A percentile compares a stretch with the other conserved stretches of the same genome.
Conservation (phyloP, 164 flowering plant genomes). For the Protea cynaroides region DNA sequence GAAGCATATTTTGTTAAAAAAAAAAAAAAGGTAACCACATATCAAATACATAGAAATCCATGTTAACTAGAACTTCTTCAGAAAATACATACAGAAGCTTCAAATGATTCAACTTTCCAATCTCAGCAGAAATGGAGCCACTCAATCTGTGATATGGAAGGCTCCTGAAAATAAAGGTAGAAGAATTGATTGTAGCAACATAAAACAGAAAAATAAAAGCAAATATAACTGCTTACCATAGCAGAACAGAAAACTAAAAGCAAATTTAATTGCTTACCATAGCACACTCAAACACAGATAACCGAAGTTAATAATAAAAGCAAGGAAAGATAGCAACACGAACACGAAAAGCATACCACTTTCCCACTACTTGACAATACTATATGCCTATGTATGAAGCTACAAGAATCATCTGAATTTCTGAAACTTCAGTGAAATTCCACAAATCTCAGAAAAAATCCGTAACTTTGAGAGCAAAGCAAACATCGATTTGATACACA, state of each 20-base stretch:
- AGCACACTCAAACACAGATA: neutral
- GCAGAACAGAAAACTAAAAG: neutral
- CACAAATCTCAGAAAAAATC: too few species aligned
- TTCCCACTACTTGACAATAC: too few species aligned
- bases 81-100: conserved; percentile 56
- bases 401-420: too few species aligned
- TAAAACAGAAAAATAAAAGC: neutral
- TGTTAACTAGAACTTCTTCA: neutral
- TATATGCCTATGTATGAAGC: too few species aligned
- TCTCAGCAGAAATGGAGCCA: conserved; percentile 83
- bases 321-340: too few species aligned
- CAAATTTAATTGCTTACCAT: neutral
- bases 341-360: too few species aligned
- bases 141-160: conserved; percentile 66
- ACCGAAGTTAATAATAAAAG: too few species aligned
- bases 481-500: too few species aligned
- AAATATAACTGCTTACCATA: neutral
- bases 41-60: conserved; percentile 6
- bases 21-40: too few species aligned
- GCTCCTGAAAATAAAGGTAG: conserved; percentile 39
- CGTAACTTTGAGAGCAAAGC: too few species aligned
- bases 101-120: conserved; percentile 81
- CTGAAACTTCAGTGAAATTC: too few species aligned
- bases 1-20: conserved; percentile 1
- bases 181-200: neutral